Base-by-base conservation (phyloP, 1,284 basidiomycete genomes). In the Ganoderma sinense region DNA sequence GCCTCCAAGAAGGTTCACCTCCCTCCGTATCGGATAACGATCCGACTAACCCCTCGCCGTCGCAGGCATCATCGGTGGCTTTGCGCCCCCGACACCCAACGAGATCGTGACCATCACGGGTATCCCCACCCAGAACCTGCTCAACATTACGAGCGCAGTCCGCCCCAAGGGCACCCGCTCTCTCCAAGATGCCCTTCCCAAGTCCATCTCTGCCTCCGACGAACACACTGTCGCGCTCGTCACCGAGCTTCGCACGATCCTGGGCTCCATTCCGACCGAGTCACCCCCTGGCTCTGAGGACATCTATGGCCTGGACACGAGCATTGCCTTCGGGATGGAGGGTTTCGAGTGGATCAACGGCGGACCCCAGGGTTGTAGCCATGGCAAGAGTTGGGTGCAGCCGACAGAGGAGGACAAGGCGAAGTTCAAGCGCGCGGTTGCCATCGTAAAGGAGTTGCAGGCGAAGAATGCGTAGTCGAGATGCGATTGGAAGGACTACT, bases 41-140 rank as follows among this genome's bases (percentile, higher is more conserved):
- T 61, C 56, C 29, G 43, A 39, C 64, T 43, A 23, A 41, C 31
- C 26, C 61, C 60, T 33, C 33, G 23, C 48, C 31, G n/a, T 23
- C 31, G 5, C 75, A 93, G 92, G 92, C 70, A 94, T 94, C 77
- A 80, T 82, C 14, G 92, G 92, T 55, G 93, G 93, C 55, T 92
- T 94, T 75, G 89, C 87, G 20, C 91, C 92, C 0, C 89, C 92
- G 2, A 89, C 83, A 8, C 89, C 91, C 5, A 81, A 80, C 56
- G 87, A 86, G 20, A 81, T 91, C 74, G 83, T 88, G 75, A 85
- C 83, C 39, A 76, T 94, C 74, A 85, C 86, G 20, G 80, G 83
- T 60, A 73, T 83, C 8, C 68, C 79, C 1, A 80, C 80, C 36
- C 75, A 80, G 14, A 69, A 79, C 33, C 69, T 73, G 26, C 82